Evolutionary conservation across 257 asterid genomes (phyloP).

Genomic region (Petunia secreta): DNA sequence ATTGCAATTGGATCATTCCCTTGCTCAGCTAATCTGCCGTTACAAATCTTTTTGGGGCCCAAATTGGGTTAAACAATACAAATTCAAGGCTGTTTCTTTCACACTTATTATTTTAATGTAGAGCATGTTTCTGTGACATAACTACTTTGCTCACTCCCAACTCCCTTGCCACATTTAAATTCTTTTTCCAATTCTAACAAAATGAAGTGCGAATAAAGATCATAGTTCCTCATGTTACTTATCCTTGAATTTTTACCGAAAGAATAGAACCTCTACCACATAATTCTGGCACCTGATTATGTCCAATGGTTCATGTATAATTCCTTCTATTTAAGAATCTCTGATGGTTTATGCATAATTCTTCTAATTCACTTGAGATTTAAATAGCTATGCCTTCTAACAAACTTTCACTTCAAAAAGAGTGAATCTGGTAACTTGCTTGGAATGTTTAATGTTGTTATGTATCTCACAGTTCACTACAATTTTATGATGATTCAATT

Average conservation of each 20-base stretch:
- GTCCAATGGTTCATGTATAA: background rate
- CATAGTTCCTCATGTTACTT: background rate
- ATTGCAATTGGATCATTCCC: background rate
- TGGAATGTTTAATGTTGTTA: background rate
- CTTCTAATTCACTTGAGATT: background rate
- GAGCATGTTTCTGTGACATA: background rate
- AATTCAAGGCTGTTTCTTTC: background rate
- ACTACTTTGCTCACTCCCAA: background rate
- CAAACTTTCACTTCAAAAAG: background rate
- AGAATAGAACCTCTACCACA: background rate
- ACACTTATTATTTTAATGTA: background rate
- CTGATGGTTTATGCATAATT: background rate
- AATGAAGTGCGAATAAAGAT: constrained; percentile 1
- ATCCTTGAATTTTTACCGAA: background rate
- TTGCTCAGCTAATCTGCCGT: background rate
- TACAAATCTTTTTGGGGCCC: background rate
- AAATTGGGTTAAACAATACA: background rate
- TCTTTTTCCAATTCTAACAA: background rate
- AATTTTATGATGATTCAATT: background rate
- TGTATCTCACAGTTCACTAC: background rate
- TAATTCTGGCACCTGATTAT: background rate
- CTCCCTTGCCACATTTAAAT: background rate
- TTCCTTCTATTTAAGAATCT: background rate
- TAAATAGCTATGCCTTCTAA: background rate
- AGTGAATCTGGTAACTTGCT: background rate